phyloP scores from a whole-genome alignment of 148 eudicot species.

The Amaranthus palmeri region DNA sequence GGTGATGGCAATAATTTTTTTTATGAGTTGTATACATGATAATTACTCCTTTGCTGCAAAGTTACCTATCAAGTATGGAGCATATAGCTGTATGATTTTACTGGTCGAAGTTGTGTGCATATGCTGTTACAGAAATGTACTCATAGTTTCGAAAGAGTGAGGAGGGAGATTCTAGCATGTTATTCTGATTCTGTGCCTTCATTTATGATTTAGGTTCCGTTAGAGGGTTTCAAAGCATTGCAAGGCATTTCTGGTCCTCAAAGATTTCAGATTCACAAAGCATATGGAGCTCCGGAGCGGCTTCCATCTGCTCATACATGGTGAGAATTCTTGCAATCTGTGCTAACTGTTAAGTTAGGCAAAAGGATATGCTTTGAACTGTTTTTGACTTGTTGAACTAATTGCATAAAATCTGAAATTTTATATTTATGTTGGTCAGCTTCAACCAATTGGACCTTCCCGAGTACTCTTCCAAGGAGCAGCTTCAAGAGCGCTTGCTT shows the following conservation, averaged over 20 bases:
- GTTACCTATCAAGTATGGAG: too few species aligned
- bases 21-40: too few species aligned
- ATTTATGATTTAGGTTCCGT: slow-evolving; percentile 55
- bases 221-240: slow-evolving; percentile 92
- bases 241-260: slow-evolving; percentile 99
- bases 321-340: slow-evolving; percentile 35
- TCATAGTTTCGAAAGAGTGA: not conserved
- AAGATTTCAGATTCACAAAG: slow-evolving; percentile 93
- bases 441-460: slow-evolving; percentile 98
- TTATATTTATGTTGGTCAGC: slow-evolving; percentile 27
- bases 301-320: slow-evolving; percentile 99
- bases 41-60: too few species aligned
- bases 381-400: slow-evolving; percentile 1
- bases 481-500: slow-evolving; percentile 81
- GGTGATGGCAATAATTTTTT: too few species aligned
- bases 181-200: not conserved
- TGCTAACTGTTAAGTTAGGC: not conserved
- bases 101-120: not conserved
- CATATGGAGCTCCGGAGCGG: slow-evolving; percentile 96
- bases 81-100: not conserved
- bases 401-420: too few species aligned
- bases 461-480: slow-evolving; percentile 92
- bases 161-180: not conserved
- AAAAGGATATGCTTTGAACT: not conserved
- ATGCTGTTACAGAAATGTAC: not conserved